A percentile compares a stretch with the other conserved stretches of the same genome.
Evolutionary conservation across 805 yeast species (phyloP).

Genomic region (Yarrowia osloensis): DNA sequence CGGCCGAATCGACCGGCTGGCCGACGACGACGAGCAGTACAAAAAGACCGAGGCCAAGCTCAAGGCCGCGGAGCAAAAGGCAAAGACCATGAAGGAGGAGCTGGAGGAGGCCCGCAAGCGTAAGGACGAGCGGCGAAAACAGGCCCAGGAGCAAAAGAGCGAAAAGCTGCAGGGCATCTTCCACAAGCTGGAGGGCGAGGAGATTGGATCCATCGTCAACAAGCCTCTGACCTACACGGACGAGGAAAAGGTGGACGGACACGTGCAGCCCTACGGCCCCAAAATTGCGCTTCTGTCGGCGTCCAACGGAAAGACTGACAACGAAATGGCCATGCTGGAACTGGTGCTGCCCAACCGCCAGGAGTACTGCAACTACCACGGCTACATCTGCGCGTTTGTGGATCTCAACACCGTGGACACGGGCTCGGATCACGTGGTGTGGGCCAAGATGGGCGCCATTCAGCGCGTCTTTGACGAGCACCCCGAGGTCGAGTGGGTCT

Average conservation of each 20-base stretch:
- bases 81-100: slow-evolving; percentile 24
- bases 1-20: slow-evolving; percentile 35
- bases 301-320: slow-evolving; percentile 37
- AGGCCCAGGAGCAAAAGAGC: slow-evolving; percentile 15
- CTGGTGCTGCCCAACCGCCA: slow-evolving; percentile 38
- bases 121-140: slow-evolving; percentile 25
- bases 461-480: slow-evolving; percentile 39
- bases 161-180: slow-evolving; percentile 7
- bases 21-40: slow-evolving; percentile 13
- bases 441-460: slow-evolving; percentile 44
- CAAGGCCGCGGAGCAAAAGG: background rate
- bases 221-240: slow-evolving; percentile 16
- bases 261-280: slow-evolving; percentile 25
- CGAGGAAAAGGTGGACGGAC: slow-evolving; percentile 19
- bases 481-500: slow-evolving; percentile 45
- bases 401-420: slow-evolving; percentile 37
- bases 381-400: slow-evolving; percentile 40
- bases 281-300: slow-evolving; percentile 37
- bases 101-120: slow-evolving; percentile 13
- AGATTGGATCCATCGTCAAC: slow-evolving; percentile 4
- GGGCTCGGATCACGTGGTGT: slow-evolving; percentile 35
- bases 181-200: slow-evolving; percentile 20
- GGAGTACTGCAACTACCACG: slow-evolving; percentile 42
- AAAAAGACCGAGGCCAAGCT: background rate
- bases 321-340: slow-evolving; percentile 33